Evolutionary conservation across 352 stramenopile species (phyloP), one percentile per base, ranked within the genome.

Genomic region (Pythium dissotocum): DNA sequence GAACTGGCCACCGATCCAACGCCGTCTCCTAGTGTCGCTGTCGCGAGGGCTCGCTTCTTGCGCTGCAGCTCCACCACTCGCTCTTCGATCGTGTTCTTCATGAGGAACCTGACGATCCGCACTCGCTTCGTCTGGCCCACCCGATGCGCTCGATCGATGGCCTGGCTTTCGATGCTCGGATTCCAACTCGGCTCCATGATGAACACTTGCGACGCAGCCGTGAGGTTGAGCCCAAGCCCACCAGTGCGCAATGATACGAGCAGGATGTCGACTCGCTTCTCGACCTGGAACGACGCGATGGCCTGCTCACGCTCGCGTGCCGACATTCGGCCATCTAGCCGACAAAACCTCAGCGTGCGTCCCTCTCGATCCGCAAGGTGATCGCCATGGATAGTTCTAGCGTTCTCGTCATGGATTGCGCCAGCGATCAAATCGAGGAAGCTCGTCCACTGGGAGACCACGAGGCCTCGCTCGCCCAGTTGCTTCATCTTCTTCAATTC

Each of bases 101-200:
- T 87, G 51, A 96, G 77, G 53, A 96, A 94, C 16, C 88, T 82
- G 63, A 94, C 85, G 28, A 96, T 84, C 4, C 77, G 83, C 40
- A 96, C 89, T 12, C 78, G 67, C 9, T 73, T 77, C n/a, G 68
- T 82, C 56, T 97, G 89, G 18, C 90, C 88, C 42, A 96, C 94
- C 21, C 94, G 87, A 61, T 98, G 91, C 9, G 92, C 89, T 40
- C 93, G 85, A 66, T 96, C 90, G 42, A 98, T 83, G 0, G 92
- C 92, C 58, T 98, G 92, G 28, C 69, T 83, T 73, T 98, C 93
- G n/a, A 98, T 74, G 21, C 90, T 96, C 6, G 89, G 91, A 69
- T 98, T 98, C 81, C 91, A 94, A 40, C 89, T 91, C 28, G 93
- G 93, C 77, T 98, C 93, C 82, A 98, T 95, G 54, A 98, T 81